Evolutionary conservation across 2,329 filamentous ascomycete species (phyloP), one percentile per base, ranked within the genome.

Genomic region (Hymenotorrendiella dingleyae): DNA sequence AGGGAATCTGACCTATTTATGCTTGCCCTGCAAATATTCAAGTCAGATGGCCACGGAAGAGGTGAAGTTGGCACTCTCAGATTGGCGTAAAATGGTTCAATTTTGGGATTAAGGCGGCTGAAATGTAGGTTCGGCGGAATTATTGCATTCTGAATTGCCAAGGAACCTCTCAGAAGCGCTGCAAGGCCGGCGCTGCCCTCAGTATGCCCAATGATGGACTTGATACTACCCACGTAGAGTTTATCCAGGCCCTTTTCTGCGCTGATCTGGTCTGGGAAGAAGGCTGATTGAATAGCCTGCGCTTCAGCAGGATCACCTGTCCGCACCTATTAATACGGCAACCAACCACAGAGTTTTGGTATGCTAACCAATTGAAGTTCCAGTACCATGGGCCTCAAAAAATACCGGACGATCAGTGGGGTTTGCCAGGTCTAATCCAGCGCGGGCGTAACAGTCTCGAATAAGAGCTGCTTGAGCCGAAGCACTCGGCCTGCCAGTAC

Each of bases 361-460:
- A n/a, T n/a, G n/a, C n/a, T n/a, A n/a, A n/a, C n/a, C n/a, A n/a
- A n/a, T n/a, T n/a, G n/a, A n/a, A n/a, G n/a, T n/a, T n/a, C n/a
- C n/a, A n/a, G 17, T 35, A 14, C 32, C 52, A 46, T 54, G 33
- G 43, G 46, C 22, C 17, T 61, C 53, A 36, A 64, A 42, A 42
- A 57, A 53, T 52, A 42, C 38, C 10, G 26, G 33, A 5, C 36
- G 44, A 42, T 39, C 46, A 12, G 20, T 35, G 34, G 16, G 16
- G 12, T 42, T 42, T 11, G 11, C 28, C 1, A 37, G 39, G 40
- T 73, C 62, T 4, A 71, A 60, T 2, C 66, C 73, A 0, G 71
- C 60, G 3, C 55, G 60, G 1, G 28, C 36, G 49, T 78, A 78
- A 0, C 68, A 70, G 11, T 61, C 55, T 34, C 57, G 58, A 42